Evolutionary conservation across 1,284 basidiomycete species (phyloP).

Genomic region (Prillingera fragicola): DNA sequence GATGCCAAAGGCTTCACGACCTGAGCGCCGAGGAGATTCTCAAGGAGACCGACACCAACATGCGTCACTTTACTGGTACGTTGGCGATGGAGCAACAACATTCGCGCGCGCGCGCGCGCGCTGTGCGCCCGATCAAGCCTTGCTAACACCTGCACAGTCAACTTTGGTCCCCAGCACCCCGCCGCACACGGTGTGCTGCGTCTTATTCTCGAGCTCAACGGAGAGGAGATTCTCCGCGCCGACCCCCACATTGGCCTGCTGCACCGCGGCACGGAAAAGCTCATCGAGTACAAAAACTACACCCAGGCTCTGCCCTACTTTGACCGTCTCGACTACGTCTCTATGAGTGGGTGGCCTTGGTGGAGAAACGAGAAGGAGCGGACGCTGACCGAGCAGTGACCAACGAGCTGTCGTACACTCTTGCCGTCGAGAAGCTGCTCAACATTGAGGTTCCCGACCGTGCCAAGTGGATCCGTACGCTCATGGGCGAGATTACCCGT

Average conservation of each 20-base stretch:
- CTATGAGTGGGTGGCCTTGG: conserved; percentile 72
- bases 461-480: conserved; percentile 95
- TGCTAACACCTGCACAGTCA: conserved; percentile 55
- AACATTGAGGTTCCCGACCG: conserved; percentile 99
- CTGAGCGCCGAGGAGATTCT: conserved; percentile 71
- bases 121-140: neutral
- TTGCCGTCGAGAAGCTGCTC: conserved; percentile 96
- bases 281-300: conserved; percentile 99
- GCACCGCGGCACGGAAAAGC: conserved; percentile 95
- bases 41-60: conserved; percentile 70
- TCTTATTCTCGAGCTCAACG: conserved; percentile 95
- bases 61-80: conserved; percentile 87
- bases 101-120: neutral
- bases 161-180: conserved; percentile 96
- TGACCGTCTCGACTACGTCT: conserved; percentile 97
- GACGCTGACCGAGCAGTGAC: conserved; percentile 60
- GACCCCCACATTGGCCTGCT: conserved; percentile 94
- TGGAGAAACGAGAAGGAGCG: neutral
- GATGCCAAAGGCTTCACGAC: conserved; percentile 56
- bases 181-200: conserved; percentile 98
- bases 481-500: conserved; percentile 96
- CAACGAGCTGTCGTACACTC: conserved; percentile 92
- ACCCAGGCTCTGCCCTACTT: conserved; percentile 98
- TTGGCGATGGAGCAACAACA: neutral
- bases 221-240: conserved; percentile 85